Evolutionary conservation across 345 rosid genomes (phyloP).

Genomic region (Triadica sebifera): DNA sequence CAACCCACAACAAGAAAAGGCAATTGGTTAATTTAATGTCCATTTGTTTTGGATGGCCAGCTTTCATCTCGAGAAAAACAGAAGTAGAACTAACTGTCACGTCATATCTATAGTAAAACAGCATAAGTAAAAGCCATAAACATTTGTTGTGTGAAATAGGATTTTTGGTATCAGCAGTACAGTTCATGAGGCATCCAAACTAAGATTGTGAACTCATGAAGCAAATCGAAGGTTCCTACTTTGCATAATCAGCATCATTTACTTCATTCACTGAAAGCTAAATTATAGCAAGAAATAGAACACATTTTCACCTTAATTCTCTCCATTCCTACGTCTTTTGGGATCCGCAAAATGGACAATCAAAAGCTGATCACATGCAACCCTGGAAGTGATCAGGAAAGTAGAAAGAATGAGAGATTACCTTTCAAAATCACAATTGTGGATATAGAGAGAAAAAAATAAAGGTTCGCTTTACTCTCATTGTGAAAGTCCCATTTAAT

Average conservation of each 20-base stretch:
- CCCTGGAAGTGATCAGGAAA: constrained; percentile 47
- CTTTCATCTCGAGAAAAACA: neutral
- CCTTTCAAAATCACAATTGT: constrained; percentile 16
- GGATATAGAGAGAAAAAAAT: constrained; percentile 5
- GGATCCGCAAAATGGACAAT: constrained; percentile 79
- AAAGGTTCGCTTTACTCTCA: constrained; percentile 51
- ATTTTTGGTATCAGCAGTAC: constrained; percentile 6
- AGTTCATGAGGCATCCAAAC: neutral
- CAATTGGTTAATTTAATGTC: neutral
- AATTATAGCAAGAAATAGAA: neutral
- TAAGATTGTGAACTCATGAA: neutral
- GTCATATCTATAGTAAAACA: neutral
- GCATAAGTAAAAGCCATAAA: constrained; percentile 9
- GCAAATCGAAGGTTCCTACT: neutral
- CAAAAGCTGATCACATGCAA: constrained; percentile 78
- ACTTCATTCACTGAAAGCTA: constrained; percentile 8
- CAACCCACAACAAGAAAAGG: neutral
- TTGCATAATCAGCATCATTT: constrained; percentile 3
- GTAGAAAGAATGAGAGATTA: constrained; percentile 10
- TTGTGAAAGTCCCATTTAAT: constrained; percentile 66
- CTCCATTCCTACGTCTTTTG: constrained; percentile 50
- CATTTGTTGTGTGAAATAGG: neutral
- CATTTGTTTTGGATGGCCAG: neutral
- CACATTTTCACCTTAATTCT: constrained; percentile 55
- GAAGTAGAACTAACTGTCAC: neutral